Percentiles rank a stretch among this genome's conserved stretches.
Evolutionary conservation across 176 grass and related monocot genomes (phyloP).

Genomic region (Avena sativa): DNA sequence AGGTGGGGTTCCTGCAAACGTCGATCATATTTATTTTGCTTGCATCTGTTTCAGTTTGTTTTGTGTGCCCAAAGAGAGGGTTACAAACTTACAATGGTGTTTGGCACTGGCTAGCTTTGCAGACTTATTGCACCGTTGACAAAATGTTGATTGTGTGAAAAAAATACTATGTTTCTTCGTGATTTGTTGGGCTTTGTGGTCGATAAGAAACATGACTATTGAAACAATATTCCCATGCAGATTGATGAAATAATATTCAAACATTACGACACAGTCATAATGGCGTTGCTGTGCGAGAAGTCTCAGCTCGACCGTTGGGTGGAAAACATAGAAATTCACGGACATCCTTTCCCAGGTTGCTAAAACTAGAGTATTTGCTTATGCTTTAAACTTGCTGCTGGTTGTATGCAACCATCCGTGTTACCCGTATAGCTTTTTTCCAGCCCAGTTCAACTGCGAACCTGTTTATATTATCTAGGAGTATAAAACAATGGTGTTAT

Average conservation of each 20-base stretch:
- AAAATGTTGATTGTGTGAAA: neutral
- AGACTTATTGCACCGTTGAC: neutral
- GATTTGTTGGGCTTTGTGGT: neutral
- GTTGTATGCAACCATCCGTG: neutral
- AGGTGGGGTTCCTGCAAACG: neutral
- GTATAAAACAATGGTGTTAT: neutral
- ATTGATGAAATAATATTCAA: neutral
- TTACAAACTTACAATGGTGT: neutral
- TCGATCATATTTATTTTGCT: neutral
- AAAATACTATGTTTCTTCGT: neutral
- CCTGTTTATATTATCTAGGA: neutral
- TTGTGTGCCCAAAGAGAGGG: neutral
- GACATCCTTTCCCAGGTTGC: neutral
- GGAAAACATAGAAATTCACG: neutral
- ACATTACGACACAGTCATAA: neutral
- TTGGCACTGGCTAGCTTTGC: neutral
- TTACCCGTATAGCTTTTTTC: neutral
- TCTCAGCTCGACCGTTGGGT: too few relatives aligned
- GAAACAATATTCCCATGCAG: neutral
- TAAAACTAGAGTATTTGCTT: neutral
- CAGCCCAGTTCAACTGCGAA: neutral
- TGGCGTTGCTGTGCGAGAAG: neutral
- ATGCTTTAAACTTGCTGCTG: neutral
- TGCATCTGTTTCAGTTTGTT: neutral
- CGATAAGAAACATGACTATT: neutral